These are phyloP conservation scores for Torulaspora delbrueckii DNA, from an alignment of 805 yeast species.

Conservation along the genomic window DNA sequence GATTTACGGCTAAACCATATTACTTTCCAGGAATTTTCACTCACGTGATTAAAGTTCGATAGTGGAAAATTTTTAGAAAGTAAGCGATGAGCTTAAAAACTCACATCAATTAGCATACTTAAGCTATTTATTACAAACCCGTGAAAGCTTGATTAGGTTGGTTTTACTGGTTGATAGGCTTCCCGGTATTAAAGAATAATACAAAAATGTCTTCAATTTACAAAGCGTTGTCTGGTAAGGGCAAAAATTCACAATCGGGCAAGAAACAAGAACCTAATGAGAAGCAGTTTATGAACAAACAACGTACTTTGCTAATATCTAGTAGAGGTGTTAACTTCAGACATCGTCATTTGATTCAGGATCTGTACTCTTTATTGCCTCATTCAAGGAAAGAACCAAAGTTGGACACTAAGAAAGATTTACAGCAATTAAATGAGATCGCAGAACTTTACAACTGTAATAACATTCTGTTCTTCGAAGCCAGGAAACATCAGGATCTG, in stretches of 20 bases:
- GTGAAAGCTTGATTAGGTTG: neutral
- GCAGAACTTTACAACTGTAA: constrained; percentile 97
- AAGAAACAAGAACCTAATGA: constrained; percentile 37
- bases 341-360: constrained; percentile 90
- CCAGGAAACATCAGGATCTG: constrained; percentile 92
- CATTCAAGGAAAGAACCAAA: constrained; percentile 96
- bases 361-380: constrained; percentile 73
- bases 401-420: constrained; percentile 85
- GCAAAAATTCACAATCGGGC: constrained; percentile 22
- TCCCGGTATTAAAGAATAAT: neutral
- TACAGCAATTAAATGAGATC: constrained; percentile 84
- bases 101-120: neutral
- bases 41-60: constrained; percentile 1
- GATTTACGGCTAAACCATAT: neutral
- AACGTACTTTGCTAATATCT: constrained; percentile 80
- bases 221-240: constrained; percentile 58
- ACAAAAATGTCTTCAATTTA: constrained; percentile 61
- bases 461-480: constrained; percentile 88
- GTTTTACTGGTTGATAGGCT: neutral
- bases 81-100: constrained; percentile 12
- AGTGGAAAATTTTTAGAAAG: constrained; percentile 12
- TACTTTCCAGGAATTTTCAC: constrained; percentile 5
- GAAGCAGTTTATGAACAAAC: constrained; percentile 70
- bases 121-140: neutral
- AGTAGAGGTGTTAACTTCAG: constrained; percentile 93